A percentile compares a stretch with the other conserved stretches of the same genome.
Conservation (phyloP, 2,329 filamentous ascomycete species). For the Botryotinia convoluta region DNA sequence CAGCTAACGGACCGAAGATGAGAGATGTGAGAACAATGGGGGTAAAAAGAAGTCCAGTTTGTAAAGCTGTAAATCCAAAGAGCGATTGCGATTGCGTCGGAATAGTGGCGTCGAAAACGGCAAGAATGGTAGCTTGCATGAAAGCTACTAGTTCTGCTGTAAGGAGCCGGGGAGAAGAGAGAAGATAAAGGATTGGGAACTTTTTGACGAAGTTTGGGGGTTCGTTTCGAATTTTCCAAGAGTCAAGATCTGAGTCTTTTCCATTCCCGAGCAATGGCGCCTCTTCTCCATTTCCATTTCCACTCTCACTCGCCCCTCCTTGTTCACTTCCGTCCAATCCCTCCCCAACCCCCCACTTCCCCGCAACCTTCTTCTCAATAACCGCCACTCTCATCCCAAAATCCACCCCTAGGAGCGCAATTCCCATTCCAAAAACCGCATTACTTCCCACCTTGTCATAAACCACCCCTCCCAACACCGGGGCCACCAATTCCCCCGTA, state of each 20-base stretch:
- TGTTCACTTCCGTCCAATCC: slow-evolving; percentile 30
- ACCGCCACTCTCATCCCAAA: slow-evolving; percentile 58
- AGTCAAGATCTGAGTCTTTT: not conserved
- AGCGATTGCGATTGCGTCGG: slow-evolving; percentile 41
- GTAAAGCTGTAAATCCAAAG: slow-evolving; percentile 41
- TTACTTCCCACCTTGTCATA: slow-evolving; percentile 57
- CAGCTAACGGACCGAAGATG: slow-evolving; percentile 39
- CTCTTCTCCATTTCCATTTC: slow-evolving; percentile 15
- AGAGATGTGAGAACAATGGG: slow-evolving; percentile 41
- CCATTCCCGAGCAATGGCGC: not conserved
- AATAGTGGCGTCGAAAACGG: slow-evolving; percentile 42
- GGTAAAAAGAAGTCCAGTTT: slow-evolving; percentile 42
- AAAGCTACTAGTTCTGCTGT: slow-evolving; percentile 42
- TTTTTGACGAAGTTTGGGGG: slow-evolving; percentile 37
- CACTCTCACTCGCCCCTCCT: slow-evolving; percentile 25
- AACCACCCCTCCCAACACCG: slow-evolving; percentile 57
- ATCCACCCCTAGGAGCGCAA: slow-evolving; percentile 55
- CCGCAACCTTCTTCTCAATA: slow-evolving; percentile 60
- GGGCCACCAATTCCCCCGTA: slow-evolving; percentile 54
- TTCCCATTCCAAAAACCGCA: slow-evolving; percentile 57
- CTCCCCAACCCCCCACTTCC: slow-evolving; percentile 30
- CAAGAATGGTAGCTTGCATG: slow-evolving; percentile 44
- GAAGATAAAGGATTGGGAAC: slow-evolving; percentile 49
- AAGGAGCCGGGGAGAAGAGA: slow-evolving; percentile 43
- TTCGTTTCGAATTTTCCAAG: slow-evolving; percentile 3